Evolutionary conservation across 768 basidiomycete species (phyloP), one percentile per base, ranked within the genome.

Genomic region (Lentinus tigrinus): DNA sequence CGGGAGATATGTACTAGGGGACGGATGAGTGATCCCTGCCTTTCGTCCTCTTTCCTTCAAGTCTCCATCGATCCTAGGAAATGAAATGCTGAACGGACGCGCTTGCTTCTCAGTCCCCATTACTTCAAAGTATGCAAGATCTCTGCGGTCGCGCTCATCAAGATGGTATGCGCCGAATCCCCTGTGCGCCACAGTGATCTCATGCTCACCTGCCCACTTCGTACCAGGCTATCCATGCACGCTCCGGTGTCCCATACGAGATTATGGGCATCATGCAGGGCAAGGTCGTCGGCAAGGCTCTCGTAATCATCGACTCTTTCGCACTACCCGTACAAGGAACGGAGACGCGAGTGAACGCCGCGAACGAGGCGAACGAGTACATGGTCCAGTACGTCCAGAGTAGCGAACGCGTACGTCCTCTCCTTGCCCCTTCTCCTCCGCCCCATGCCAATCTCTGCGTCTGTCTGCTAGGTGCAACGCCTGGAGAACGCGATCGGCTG

Each of bases 261-360:
- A 97, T 99, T 69, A 99, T 99, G 96, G 96, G 96, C 10, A 83
- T 98, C 31, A 97, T 99, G 95, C 95, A 97, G 73, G 95, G 95
- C 56, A 96, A 97, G 74, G 88, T 97, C 37, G 76, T 91, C 9
- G 89, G 84, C 2, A 87, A 86, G 61, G 79, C 88, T 1, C 76
- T 91, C 37, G 87, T 91, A 14, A 87, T 99, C 69, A 88, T 97
- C 85, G 97, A 99, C 73, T 94, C 93, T 11, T 98, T 98, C 63
- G 95, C 97, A 4, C 78, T 99, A 3, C 97, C 97, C 1, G 96
- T 98, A 2, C 93, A 97, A 72, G 97, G 97, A 14, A 99, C 97
- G 0, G 97, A 98, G 73, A 98, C 97, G 43, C 88, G 96, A 52
- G 96, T 99, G 44, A 98, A 97, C 69, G 96, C 97, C 4, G 90